Percentiles rank a stretch among this genome's conserved stretches.
These are phyloP conservation scores for Cicer bijugum DNA, from an alignment of 306 rosid species.

Conservation along the genomic window DNA sequence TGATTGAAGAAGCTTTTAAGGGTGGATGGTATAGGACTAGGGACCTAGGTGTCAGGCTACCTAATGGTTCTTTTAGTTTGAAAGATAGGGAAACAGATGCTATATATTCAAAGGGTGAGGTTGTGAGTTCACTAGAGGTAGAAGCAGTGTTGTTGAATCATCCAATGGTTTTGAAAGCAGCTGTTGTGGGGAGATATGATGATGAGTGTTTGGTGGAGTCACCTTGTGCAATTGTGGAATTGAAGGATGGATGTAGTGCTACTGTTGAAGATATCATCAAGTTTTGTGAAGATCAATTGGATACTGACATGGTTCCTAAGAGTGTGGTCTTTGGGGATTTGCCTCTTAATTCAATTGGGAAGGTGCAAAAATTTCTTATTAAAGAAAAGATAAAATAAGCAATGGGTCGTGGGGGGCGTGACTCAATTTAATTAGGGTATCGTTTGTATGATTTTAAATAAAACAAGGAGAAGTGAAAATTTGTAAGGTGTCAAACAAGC, in stretches of 20 bases:
- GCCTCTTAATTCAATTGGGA: slow-evolving; percentile 80
- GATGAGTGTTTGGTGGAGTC: slow-evolving; percentile 46
- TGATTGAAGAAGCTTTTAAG: slow-evolving; percentile 54
- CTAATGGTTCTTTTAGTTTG: slow-evolving; percentile 62
- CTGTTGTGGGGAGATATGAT: slow-evolving; percentile 69
- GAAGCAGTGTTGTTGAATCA: slow-evolving; percentile 75
- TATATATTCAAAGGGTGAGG: slow-evolving; percentile 48
- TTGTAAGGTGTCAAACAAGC: neutral
- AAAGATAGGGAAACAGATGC: slow-evolving; percentile 77
- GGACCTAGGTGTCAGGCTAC: slow-evolving; percentile 62
- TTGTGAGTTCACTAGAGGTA: slow-evolving; percentile 70
- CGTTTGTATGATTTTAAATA: neutral
- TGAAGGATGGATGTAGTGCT: slow-evolving; percentile 57
- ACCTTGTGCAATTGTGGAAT: slow-evolving; percentile 62
- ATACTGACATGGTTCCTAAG: slow-evolving; percentile 68
- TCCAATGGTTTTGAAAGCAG: slow-evolving; percentile 69
- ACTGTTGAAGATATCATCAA: slow-evolving; percentile 54
- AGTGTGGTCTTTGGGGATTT: slow-evolving; percentile 70
- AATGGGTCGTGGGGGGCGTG: slow-evolving; percentile 32
- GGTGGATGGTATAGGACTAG: slow-evolving; percentile 86
- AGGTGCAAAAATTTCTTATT: slow-evolving; percentile 72
- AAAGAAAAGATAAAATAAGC: slow-evolving; percentile 55
- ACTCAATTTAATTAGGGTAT: neutral
- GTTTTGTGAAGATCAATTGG: slow-evolving; percentile 66
- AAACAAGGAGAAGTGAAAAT: neutral